phyloP scores from a whole-genome alignment of 768 basidiomycete species.

The Boletus insuetus region DNA sequence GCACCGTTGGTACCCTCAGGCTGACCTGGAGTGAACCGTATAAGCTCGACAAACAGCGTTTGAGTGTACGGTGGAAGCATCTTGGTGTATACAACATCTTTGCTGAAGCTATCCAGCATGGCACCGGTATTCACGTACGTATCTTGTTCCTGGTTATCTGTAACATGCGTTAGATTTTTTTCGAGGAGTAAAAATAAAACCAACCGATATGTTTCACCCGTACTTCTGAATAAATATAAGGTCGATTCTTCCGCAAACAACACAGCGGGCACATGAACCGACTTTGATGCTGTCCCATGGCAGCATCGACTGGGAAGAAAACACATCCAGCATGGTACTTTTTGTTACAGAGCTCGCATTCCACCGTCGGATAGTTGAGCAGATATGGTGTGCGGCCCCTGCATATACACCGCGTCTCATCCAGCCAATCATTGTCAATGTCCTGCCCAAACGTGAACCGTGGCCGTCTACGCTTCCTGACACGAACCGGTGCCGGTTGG shows the following conservation, averaged over 20 bases:
- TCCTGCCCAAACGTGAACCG: constrained; percentile 76
- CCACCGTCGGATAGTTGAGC: constrained; percentile 58
- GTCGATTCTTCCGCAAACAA: constrained; percentile 67
- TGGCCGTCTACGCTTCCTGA: constrained; percentile 57
- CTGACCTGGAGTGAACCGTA: constrained; percentile 40
- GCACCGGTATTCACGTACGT: constrained; percentile 68
- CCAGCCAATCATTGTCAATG: constrained; percentile 66
- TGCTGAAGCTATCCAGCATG: constrained; percentile 75
- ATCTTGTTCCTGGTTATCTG: constrained; percentile 49
- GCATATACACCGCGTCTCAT: constrained; percentile 80
- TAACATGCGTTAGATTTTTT: constrained; percentile 12
- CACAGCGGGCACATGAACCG: constrained; percentile 77
- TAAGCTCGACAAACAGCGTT: constrained; percentile 74
- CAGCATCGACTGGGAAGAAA: constrained; percentile 56
- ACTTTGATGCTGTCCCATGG: constrained; percentile 29
- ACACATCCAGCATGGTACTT: constrained; percentile 76
- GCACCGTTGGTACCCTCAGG: constrained; percentile 25
- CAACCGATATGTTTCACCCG: constrained; percentile 64
- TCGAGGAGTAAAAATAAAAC: constrained; percentile 22
- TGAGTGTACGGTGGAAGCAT: constrained; percentile 60
- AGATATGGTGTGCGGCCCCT: constrained; percentile 64
- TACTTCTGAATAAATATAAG: constrained; percentile 73
- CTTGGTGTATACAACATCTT: constrained; percentile 66
- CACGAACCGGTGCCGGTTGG: constrained; percentile 48
- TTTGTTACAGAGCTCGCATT: constrained; percentile 64